These are phyloP conservation scores for Wickerhamomyces tratensis DNA, from an alignment of 805 yeast genomes.

Conservation along the genomic window DNA sequence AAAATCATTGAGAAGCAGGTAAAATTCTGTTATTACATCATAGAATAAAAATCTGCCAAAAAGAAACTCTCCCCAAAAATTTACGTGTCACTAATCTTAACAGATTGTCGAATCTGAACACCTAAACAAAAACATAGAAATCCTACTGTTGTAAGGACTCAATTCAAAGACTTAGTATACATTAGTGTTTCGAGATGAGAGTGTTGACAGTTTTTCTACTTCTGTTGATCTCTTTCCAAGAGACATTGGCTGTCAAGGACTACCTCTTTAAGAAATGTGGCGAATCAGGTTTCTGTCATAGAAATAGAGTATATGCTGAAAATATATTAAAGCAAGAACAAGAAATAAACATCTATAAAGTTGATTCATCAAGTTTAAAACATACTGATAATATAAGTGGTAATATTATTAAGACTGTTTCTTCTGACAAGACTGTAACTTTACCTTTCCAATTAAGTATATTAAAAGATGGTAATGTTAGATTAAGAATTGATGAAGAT, in stretches of 20 bases:
- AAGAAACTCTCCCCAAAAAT: too few relatives aligned
- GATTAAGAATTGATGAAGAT: conserved; percentile 62
- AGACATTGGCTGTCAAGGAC: conserved; percentile 40
- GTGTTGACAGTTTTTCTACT: background rate
- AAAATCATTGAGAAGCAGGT: too few relatives aligned
- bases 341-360: conserved; percentile 13
- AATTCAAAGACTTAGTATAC: too few relatives aligned
- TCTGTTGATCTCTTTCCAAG: background rate
- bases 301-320: conserved; percentile 63
- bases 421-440: conserved; percentile 26
- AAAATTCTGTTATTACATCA: too few relatives aligned
- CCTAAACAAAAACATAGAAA: background rate
- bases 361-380: conserved; percentile 26
- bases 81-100: too few relatives aligned
- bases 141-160: too few relatives aligned
- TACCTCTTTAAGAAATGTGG: conserved; percentile 69
- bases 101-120: background rate
- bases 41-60: too few relatives aligned
- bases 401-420: conserved; percentile 33
- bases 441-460: conserved; percentile 52
- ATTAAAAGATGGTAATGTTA: conserved; percentile 45
- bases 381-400: conserved; percentile 30
- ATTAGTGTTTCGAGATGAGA: background rate
- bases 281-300: conserved; percentile 73
- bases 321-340: conserved; percentile 19